Percentiles rank a stretch among this genome's conserved stretches.
Evolutionary conservation across 495 filamentous ascomycete genomes (phyloP).

Genomic region (Hypoxylon lienhwacheense): DNA sequence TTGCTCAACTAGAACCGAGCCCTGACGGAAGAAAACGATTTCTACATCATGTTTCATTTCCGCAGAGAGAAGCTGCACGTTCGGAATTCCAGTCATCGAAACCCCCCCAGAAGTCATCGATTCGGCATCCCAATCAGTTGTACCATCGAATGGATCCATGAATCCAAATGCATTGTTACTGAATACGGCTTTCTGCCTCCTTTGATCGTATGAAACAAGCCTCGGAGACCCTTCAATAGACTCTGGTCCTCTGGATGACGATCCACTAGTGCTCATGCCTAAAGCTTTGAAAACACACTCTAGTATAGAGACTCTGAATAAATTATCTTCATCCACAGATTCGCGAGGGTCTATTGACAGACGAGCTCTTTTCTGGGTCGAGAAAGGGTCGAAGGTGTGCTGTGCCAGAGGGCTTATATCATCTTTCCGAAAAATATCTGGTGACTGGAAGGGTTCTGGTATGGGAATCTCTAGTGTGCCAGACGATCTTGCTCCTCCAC

Average conservation of each 20-base stretch:
- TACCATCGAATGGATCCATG: constrained; percentile 85
- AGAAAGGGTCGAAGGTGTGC: constrained; percentile 59
- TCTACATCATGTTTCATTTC: constrained; percentile 93
- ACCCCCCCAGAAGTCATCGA: constrained; percentile 69
- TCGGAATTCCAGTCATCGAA: constrained; percentile 45
- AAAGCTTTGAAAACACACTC: constrained; percentile 97
- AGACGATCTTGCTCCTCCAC: constrained; percentile 42
- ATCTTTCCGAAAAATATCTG: constrained; percentile 26
- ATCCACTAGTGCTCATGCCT: constrained; percentile 71
- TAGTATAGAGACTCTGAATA: constrained; percentile 87
- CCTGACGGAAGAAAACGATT: constrained; percentile 95
- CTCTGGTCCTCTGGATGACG: constrained; percentile 63
- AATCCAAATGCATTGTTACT: constrained; percentile 87
- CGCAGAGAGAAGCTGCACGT: constrained; percentile 57
- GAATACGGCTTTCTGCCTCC: constrained; percentile 81
- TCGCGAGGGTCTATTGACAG: constrained; percentile 67
- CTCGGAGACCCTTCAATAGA: constrained; percentile 84
- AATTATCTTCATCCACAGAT: constrained; percentile 76
- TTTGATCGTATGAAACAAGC: constrained; percentile 82
- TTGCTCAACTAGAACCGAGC: constrained; percentile 94
- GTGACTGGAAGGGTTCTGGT: constrained; percentile 43
- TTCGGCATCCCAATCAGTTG: constrained; percentile 81
- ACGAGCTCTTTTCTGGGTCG: constrained; percentile 56
- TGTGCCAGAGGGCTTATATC: constrained; percentile 61
- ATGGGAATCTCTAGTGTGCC: constrained; percentile 43